Conservation (phyloP, 2,329 filamentous ascomycete species). For the Colletotrichum tamarilloi region DNA sequence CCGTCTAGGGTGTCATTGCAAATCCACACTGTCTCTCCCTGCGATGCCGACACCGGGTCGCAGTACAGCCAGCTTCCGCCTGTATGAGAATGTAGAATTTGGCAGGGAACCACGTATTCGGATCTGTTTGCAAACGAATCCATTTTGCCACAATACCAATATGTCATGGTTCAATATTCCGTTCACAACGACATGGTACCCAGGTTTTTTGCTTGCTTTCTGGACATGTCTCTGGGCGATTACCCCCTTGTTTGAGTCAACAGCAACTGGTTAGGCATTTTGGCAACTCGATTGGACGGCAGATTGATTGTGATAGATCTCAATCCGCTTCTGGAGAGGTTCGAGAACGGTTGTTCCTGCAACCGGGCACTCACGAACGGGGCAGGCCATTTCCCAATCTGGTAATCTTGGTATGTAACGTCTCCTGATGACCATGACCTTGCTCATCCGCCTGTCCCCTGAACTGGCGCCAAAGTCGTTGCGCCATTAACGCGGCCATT, state of each 20-base stretch:
- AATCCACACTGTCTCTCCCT: conserved; percentile 2
- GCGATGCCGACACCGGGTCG: conserved; percentile 18
- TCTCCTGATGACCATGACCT: conserved; percentile 26
- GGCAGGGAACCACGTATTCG: neutral
- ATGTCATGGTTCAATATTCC: neutral
- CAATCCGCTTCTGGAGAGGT: conserved; percentile 14
- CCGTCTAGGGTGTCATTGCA: conserved; percentile 17
- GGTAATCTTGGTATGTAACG: conserved; percentile 18
- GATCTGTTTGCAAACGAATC: neutral
- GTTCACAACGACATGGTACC: neutral
- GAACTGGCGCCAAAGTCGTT: neutral
- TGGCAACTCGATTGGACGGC: conserved; percentile 20
- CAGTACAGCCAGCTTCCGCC: conserved; percentile 15
- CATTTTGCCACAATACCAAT: conserved; percentile 13
- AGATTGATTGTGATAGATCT: conserved; percentile 9
- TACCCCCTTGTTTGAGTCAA: conserved; percentile 18
- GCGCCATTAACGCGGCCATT: conserved; percentile 21
- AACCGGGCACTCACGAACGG: conserved; percentile 14
- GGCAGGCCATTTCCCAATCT: conserved; percentile 20
- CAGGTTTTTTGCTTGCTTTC: conserved; percentile 5
- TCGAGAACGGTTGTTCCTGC: conserved; percentile 27
- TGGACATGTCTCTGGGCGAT: conserved; percentile 1
- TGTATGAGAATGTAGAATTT: neutral
- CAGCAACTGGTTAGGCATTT: neutral
- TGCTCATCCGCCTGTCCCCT: conserved; percentile 13